Percentiles rank a stretch among this genome's conserved stretches.
Evolutionary conservation across 176 grass and related monocot genomes (phyloP).

Genomic region (Neostapfia colusana): DNA sequence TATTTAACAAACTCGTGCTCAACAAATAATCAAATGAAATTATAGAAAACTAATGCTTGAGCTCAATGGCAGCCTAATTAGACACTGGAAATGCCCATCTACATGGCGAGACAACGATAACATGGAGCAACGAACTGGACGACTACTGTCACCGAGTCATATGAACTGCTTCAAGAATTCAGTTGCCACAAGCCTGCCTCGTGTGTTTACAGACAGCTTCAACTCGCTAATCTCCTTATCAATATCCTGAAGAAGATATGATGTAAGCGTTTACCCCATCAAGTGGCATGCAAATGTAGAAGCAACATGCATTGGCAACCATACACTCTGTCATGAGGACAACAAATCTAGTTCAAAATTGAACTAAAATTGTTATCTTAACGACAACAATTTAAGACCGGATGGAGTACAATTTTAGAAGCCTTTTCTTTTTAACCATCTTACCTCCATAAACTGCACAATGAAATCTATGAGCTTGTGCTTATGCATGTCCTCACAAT

Average conservation of each 20-base stretch:
- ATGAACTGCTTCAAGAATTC: conserved; percentile 97
- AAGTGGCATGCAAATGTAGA: background rate
- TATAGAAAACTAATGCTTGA: background rate
- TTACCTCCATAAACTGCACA: conserved; percentile 98
- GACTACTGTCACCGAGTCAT: conserved; percentile 19
- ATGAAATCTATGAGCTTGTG: conserved; percentile 99
- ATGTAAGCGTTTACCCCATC: background rate
- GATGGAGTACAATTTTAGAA: background rate
- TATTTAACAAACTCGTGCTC: background rate
- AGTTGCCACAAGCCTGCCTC: conserved; percentile 83
- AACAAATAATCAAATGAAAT: background rate
- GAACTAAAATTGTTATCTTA: too few relatives aligned
- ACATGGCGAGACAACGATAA: background rate
- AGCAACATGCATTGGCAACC: too few relatives aligned
- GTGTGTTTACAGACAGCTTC: conserved; percentile 91
- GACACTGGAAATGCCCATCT: background rate
- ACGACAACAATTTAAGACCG: too few relatives aligned
- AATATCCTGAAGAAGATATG: conserved; percentile 53
- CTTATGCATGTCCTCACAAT: conserved; percentile 95
- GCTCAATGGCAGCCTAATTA: background rate
- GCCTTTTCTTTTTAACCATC: background rate
- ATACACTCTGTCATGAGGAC: too few relatives aligned
- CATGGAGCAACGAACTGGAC: background rate
- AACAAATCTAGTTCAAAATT: too few relatives aligned
- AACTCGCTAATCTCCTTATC: conserved; percentile 94